Evolutionary conservation across 2,329 filamentous ascomycete species (phyloP).

Genomic region (Huntiella moniliformis): DNA sequence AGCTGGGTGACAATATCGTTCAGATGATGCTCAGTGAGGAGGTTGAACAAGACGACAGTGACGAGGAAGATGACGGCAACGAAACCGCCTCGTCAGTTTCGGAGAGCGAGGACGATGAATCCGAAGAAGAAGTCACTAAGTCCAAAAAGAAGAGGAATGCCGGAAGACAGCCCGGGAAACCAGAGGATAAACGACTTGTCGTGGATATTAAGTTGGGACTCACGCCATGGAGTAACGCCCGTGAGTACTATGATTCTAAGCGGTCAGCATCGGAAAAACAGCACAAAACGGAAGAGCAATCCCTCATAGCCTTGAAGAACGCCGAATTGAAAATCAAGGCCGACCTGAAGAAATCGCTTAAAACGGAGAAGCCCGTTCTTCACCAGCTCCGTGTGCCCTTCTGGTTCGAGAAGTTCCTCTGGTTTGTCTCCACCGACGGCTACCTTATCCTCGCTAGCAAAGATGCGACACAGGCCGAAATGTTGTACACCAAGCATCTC

Average conservation of each 20-base stretch:
- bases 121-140: constrained; percentile 7
- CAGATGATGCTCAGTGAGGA: constrained; percentile 62
- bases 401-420: constrained; percentile 96
- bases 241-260: constrained; percentile 82
- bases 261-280: constrained; percentile 70
- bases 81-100: constrained; percentile 44
- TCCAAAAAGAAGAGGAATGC: constrained; percentile 13
- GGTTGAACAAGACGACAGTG: constrained; percentile 41
- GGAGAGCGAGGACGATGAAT: constrained; percentile 27
- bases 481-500: constrained; percentile 72
- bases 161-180: constrained; percentile 17
- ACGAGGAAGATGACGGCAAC: constrained; percentile 35
- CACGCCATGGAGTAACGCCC: constrained; percentile 74
- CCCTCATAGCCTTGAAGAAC: constrained; percentile 66
- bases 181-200: constrained; percentile 35
- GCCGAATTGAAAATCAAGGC: constrained; percentile 23
- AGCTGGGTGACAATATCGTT: constrained; percentile 74
- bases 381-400: constrained; percentile 65
- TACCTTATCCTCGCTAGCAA: constrained; percentile 82
- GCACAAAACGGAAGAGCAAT: constrained; percentile 68
- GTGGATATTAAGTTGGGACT: constrained; percentile 74
- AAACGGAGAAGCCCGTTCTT: constrained; percentile 77
- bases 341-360: constrained; percentile 44
- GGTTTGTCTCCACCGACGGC: constrained; percentile 89
- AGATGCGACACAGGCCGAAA: constrained; percentile 77